Base-by-base conservation (phyloP, 2,329 filamentous ascomycete genomes). In the Aspergillus spinulosporus region DNA sequence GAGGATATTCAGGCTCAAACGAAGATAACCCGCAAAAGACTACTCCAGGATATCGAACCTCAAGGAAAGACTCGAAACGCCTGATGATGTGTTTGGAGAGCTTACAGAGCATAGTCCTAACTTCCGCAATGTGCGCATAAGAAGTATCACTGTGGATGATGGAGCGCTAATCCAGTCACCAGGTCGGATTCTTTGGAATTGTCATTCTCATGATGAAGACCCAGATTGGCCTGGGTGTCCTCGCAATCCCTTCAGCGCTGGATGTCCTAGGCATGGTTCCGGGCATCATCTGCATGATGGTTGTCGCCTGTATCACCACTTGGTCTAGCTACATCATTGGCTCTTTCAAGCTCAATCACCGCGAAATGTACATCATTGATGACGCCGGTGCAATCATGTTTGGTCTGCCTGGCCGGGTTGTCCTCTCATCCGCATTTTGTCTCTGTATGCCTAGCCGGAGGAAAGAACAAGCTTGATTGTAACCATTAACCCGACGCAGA, bases 281-380 rank as follows among this genome's bases (percentile, higher is more conserved):
- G 0, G 80, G 80, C 5, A 61, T 80, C 21, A 74, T 82, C 28
- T 71, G 71, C 39, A 65, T 82, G 7, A 40, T 73, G 5, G 58
- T 63, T 3, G 71, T 81, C 31, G 75, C 71, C 2, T 56, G 21
- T 12, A 78, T 81, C 57, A 79, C 78, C 0, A 77, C 74, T 2
- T 82, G 79, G 79, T 77, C 77, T 3, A 70, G 72, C 49, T 80
- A 78, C 60, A 75, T 80, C 15, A 70, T 82, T 5, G 79, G 64
- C 5, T 43, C 44, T 2, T 84, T 84, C 71, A 84, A 84, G 63
- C 60, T 82, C 26, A 68, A 72, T 4, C 82, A 84, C 61, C 78
- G 77, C 0, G 74, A 82, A 57, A 81, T 84, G 1, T 83, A 84
- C 63, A 79, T 78, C 46, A 82, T 84, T 71, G 82, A 82, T 43